Evolutionary conservation across 2,329 filamentous ascomycete genomes (phyloP).

Genomic region (Colletotrichum neosansevieriae): DNA sequence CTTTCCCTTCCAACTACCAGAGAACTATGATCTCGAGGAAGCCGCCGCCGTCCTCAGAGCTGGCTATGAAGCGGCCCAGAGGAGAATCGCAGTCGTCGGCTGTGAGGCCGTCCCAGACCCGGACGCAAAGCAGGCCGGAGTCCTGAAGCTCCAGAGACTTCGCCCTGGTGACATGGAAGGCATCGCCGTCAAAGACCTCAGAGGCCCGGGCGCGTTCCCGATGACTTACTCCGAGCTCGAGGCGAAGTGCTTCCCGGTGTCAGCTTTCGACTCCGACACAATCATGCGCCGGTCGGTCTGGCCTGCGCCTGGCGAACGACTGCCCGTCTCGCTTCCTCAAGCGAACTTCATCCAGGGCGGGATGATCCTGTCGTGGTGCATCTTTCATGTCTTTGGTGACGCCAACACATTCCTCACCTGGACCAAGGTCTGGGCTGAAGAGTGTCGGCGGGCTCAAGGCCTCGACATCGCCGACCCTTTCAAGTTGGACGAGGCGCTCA

Average conservation of each 20-base stretch:
- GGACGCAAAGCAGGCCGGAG: conserved; percentile 16
- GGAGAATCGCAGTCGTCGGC: conserved; percentile 44
- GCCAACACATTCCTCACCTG: conserved; percentile 18
- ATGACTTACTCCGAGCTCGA: conserved; percentile 26
- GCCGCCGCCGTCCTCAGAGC: conserved; percentile 44
- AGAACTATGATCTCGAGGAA: conserved; percentile 47
- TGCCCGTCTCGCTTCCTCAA: conserved; percentile 19
- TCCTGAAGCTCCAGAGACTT: conserved; percentile 21
- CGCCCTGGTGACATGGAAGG: conserved; percentile 1
- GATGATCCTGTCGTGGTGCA: conserved; percentile 22
- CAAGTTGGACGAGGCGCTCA: conserved; percentile 11
- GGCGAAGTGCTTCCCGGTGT: conserved; percentile 20
- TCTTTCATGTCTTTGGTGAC: conserved; percentile 24
- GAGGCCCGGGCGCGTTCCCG: conserved; percentile 9
- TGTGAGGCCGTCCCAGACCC: conserved; percentile 48
- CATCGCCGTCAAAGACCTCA: conserved; percentile 24
- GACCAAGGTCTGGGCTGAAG: conserved; percentile 27
- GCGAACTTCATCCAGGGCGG: conserved; percentile 31
- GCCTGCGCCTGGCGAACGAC: conserved; percentile 6
- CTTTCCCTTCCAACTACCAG: conserved; percentile 50
- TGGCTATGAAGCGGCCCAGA: conserved; percentile 48
- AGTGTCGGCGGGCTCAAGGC: conserved; percentile 28
- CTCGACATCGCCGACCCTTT: conserved; percentile 6
- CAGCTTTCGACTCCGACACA: conserved; percentile 13
- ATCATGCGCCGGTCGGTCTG: conserved; percentile 15